Base-by-base conservation (phyloP, 345 rosid species). In the Litchi chinensis region DNA sequence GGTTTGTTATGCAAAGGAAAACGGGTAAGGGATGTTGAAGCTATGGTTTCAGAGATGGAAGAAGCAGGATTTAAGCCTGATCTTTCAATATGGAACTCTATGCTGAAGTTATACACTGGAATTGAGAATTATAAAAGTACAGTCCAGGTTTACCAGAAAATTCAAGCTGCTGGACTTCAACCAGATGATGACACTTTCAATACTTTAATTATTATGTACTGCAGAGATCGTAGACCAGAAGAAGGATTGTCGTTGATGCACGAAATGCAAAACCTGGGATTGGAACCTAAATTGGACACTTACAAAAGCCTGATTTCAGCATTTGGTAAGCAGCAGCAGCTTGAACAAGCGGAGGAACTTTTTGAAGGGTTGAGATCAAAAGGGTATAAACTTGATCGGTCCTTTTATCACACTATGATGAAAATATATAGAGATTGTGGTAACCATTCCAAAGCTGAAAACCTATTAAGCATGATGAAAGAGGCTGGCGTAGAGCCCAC, bases 241-340 rank as follows among this genome's bases (percentile, higher is more conserved):
- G 98, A 93, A 87, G 98, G 96, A 63, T 82, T 88, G 70, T 84
- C 82, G 40, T 84, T 95, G 87, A 87, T 92, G 95, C 82, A 89
- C 83, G 91, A 90, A 78, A 95, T 95, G 99, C 89, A 87, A 87
- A 84, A 81, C 68, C 40, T 73, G 64, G 89, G 93, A 75, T 83
- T 92, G 82, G 95, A 92, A 24, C 98, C 97, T 39, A 92, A 85
- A 85, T 82, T 93, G 83, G 95, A 90, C 87, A 90, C 98, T 22
- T 91, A 89, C 87, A 95, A 95, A 83, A 95, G 99, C 83, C 86
- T 95, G 86, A 93, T 95, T 83, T 84, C 97, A n/a, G 94, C 97
- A 62, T 89, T 89, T 80, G 97, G 93, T 81, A 93, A 90, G 90
- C 91, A 85, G 86, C 88, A 87, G 84, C 77, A 83, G 79, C 76